phyloP scores from a whole-genome alignment of 163 green algal species.

The Chlorella variabilis region DNA sequence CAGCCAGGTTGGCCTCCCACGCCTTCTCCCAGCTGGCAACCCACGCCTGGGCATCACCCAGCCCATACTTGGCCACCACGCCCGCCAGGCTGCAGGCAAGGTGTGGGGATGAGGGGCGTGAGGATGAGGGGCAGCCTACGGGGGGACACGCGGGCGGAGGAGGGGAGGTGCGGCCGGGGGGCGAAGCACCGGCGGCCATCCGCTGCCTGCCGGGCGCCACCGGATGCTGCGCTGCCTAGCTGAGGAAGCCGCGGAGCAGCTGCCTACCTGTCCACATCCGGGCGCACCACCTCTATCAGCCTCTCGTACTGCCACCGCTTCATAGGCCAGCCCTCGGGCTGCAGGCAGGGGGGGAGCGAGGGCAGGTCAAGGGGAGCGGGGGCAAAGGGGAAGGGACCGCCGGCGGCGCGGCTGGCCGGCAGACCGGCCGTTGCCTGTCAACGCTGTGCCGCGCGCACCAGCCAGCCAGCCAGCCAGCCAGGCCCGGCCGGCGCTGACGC shows the following conservation, averaged over 20 bases:
- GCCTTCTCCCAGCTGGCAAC: conserved; percentile 25
- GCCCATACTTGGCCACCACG: not conserved
- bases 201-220: no score
- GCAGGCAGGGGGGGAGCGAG: no score
- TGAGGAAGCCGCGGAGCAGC: no score
- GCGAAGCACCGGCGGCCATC: no score
- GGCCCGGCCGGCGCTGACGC: not conserved
- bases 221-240: no score
- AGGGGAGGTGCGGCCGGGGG: no score
- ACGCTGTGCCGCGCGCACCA: no score
- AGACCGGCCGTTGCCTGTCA: no score
- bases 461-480: no score
- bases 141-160: no score
- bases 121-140: not conserved
- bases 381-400: not conserved
- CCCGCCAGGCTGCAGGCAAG: not conserved
- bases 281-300: conserved; percentile 4
- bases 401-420: no score
- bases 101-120: not conserved
- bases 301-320: conserved; percentile 21
- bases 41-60: conserved; percentile 17
- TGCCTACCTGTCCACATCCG: conserved; percentile 15
- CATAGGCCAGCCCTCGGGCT: conserved; percentile 27
- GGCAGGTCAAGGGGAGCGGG: not conserved
- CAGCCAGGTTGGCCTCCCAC: conserved; percentile 29